phyloP scores from a whole-genome alignment of 805 yeast species.

The Teunomyces cretensis region DNA sequence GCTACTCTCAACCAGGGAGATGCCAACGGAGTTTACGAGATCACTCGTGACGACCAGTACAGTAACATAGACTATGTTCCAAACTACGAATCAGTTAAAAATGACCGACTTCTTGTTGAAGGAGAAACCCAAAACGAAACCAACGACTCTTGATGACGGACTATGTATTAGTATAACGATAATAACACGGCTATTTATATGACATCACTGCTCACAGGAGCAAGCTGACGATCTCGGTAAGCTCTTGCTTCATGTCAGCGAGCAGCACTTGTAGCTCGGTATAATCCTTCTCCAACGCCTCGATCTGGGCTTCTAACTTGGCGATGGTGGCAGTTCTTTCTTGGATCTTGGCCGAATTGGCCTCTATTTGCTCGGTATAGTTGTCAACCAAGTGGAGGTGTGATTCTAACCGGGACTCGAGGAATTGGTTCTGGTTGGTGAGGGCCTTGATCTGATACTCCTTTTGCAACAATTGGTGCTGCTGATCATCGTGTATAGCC shows the following conservation, averaged over 20 bases:
- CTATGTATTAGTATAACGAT: not conserved
- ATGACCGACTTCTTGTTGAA: conserved; percentile 20
- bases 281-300: conserved; percentile 11
- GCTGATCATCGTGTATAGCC: conserved; percentile 4
- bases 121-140: conserved; percentile 6
- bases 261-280: conserved; percentile 7
- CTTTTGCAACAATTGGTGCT: conserved; percentile 13
- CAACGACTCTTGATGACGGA: not conserved
- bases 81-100: conserved; percentile 26
- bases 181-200: not conserved
- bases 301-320: conserved; percentile 9
- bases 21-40: not conserved
- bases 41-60: conserved; percentile 12
- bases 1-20: conserved; percentile 3
- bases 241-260: not conserved
- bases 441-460: conserved; percentile 12
- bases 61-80: conserved; percentile 34
- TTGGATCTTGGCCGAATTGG: conserved; percentile 7
- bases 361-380: conserved; percentile 4
- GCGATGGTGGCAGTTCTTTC: not conserved
- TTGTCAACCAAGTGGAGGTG: conserved; percentile 4
- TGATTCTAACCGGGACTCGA: conserved; percentile 7
- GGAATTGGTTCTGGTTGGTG: conserved; percentile 11
- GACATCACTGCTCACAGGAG: not conserved
- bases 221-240: not conserved